Percentiles rank a stretch among this genome's conserved stretches.
Evolutionary conservation across 2,329 filamentous ascomycete species (phyloP).

Genomic region (Claviceps sp.): DNA sequence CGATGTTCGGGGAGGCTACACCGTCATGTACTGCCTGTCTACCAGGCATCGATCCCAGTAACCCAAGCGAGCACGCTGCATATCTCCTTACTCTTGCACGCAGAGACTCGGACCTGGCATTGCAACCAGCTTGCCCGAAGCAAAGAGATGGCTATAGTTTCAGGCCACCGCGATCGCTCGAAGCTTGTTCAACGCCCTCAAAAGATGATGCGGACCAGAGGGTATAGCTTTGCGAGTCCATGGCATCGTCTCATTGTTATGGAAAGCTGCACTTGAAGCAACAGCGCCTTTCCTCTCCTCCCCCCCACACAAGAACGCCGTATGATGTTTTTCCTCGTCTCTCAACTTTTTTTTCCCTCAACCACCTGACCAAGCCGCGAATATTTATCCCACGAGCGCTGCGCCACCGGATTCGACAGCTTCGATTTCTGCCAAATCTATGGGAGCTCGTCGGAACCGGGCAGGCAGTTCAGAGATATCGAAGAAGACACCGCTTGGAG

Average conservation of each 20-base stretch:
- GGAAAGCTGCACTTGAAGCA: background rate
- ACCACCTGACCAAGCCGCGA: background rate
- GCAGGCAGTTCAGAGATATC: constrained; percentile 78
- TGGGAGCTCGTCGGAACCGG: constrained; percentile 65
- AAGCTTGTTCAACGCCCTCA: background rate
- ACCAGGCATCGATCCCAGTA: background rate
- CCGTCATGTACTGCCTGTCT: background rate
- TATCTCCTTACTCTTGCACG: background rate
- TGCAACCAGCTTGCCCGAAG: background rate
- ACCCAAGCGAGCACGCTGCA: background rate
- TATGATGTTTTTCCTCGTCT: background rate
- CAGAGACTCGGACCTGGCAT: background rate
- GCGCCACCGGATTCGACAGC: constrained; percentile 90
- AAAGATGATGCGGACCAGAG: background rate
- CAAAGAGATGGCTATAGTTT: background rate
- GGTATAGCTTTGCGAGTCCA: background rate
- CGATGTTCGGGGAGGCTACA: background rate
- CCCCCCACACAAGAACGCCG: no score
- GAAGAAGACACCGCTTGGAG: constrained; percentile 66
- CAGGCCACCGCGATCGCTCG: background rate
- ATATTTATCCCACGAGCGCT: constrained; percentile 31
- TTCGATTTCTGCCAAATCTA: constrained; percentile 79
- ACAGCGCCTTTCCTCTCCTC: background rate
- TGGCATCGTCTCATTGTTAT: background rate
- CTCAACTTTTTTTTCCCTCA: background rate